Conservation (phyloP, 73 alveolate species). For the Symbiodinium pilosum region DNA sequence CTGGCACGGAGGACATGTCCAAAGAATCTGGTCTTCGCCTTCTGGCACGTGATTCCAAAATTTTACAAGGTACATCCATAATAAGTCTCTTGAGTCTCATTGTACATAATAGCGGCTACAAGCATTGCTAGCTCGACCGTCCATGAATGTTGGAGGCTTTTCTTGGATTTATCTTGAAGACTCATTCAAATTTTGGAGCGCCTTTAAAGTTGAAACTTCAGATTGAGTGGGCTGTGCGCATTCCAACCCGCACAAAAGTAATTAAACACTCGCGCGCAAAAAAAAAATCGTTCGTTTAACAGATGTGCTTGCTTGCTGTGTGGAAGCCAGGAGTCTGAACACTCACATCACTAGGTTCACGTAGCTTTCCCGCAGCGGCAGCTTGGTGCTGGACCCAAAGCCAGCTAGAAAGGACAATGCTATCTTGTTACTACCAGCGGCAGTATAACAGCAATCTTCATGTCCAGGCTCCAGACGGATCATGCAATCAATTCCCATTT, state of each 20-base stretch:
- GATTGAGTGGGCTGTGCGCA: background rate
- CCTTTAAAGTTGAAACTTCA: background rate
- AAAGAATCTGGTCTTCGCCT: background rate
- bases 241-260: background rate
- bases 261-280: background rate
- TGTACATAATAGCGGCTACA: background rate
- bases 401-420: too few relatives aligned
- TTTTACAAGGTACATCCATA: background rate
- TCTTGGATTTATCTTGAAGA: background rate
- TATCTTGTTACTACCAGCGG: too few relatives aligned
- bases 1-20: background rate
- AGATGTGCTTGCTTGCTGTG: background rate
- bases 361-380: too few relatives aligned
- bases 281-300: background rate
- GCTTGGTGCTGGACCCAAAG: too few relatives aligned
- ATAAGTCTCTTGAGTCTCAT: too few relatives aligned
- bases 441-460: too few relatives aligned
- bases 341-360: too few relatives aligned
- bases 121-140: background rate
- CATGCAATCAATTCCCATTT: too few relatives aligned
- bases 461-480: too few relatives aligned
- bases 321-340: background rate
- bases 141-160: conserved; percentile 6
- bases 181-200: background rate
- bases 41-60: background rate